Evolutionary conservation across 2,329 filamentous ascomycete genomes (phyloP), one percentile per base, ranked within the genome.

Genomic region (Sphaerulina musiva): DNA sequence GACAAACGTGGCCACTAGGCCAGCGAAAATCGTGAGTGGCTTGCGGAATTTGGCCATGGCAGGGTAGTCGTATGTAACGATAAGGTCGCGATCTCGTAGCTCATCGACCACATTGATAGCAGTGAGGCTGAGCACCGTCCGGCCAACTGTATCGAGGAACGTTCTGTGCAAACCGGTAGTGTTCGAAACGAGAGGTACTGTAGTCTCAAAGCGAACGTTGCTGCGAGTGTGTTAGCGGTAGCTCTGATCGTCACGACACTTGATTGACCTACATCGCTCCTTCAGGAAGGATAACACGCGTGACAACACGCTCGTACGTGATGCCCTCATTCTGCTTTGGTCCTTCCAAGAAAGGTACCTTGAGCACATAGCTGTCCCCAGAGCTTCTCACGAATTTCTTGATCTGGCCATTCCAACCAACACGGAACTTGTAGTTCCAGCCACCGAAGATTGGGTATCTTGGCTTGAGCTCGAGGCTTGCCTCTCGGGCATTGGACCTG

Each of bases 381-480:
- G 77, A 74, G 64, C 76, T 78, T 64, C 89, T 84, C 61, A 98
- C 70, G 70, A 88, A 93, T 54, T 81, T 82, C 65, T 83, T 83
- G 29, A 95, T 78, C 62, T 95, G 83, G 49, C 87, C 85, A 74
- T 97, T 95, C 93, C 93, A 98, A 62, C 93, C 93, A 54, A 97
- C 84, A 55, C 87, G 89, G 77, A 97, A 98, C 61, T 88, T 93
- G 73, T 96, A 97, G 73, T 95, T 95, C 93, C 93, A 98, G 57
- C 89, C 90, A 56, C 93, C 93, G 66, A 96, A 98, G 23, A 98
- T 72, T n/a, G 93, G 93, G 72, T 95, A 98, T 49, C 93, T 83
- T 17, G 93, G 93, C 78, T 91, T 93, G 59, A 96, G 79, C 72
- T 96, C 91, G 29, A 98, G 80, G 41, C 86, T 76, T n/a, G 88